A percentile compares a stretch with the other conserved stretches of the same genome.
These are phyloP conservation scores for Cicer pinnatifidum DNA, from an alignment of 306 rosid genomes.

Conservation along the genomic window DNA sequence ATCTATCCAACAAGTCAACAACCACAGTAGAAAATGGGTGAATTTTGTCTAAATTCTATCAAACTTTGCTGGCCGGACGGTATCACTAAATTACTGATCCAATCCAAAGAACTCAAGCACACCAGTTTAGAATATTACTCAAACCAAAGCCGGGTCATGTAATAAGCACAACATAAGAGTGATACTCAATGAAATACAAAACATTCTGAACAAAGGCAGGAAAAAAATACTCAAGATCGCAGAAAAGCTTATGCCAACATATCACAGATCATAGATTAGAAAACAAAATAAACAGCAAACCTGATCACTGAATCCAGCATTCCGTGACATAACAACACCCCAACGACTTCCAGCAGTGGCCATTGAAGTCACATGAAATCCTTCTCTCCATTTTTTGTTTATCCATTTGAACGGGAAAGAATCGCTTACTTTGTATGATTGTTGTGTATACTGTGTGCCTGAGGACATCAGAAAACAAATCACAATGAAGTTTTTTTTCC, in stretches of 20 bases:
- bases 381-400: slow-evolving; percentile 98
- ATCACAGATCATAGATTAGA: slow-evolving; percentile 11
- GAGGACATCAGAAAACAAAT: slow-evolving; percentile 38
- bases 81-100: neutral
- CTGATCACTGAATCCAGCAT: slow-evolving; percentile 96
- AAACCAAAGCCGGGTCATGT: neutral
- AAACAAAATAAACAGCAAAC: slow-evolving; percentile 48
- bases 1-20: slow-evolving; percentile 10
- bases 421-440: slow-evolving; percentile 96
- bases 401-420: slow-evolving; percentile 99
- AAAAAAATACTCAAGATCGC: slow-evolving; percentile 14
- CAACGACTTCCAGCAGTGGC: slow-evolving; percentile 97
- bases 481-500: slow-evolving; percentile 15
- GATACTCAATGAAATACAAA: neutral
- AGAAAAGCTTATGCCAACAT: neutral
- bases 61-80: neutral
- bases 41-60: slow-evolving; percentile 18
- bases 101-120: neutral
- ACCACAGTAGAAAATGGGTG: neutral
- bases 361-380: slow-evolving; percentile 98
- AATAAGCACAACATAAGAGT: neutral
- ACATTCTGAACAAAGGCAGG: neutral
- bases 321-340: slow-evolving; percentile 99
- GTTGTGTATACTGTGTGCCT: slow-evolving; percentile 96
- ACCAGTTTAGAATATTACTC: slow-evolving; percentile 22